Evolutionary conservation across 352 stramenopile genomes (phyloP), one percentile per base, ranked within the genome.

Genomic region (Phytopythium litorale): DNA sequence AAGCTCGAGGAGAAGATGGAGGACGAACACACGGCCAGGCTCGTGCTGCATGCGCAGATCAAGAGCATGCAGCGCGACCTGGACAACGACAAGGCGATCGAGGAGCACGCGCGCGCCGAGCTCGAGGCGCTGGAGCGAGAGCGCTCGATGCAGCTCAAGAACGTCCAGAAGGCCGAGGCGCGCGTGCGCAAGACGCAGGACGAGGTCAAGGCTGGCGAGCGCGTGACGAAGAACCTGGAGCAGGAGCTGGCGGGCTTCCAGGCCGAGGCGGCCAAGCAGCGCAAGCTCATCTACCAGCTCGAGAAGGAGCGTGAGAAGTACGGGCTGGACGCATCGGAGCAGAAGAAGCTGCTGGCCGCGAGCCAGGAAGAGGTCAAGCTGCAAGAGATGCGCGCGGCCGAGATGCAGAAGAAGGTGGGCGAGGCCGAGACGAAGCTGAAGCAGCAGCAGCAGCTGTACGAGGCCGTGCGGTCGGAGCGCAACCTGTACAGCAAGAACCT

Each of bases 401-500:
- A 92, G 70, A 81, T 93, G 71, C 80, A 93, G 60, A 92, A 92
- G 64, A 93, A 92, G 49, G 79, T 98, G 13, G 79, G 86, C 35
- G 94, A 98, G 51, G 83, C 88, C 30, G 92, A 98, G 56, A 87
- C 65, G 40, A 97, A 98, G 71, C 78, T 99, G 52, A 98, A 99
- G 77, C 93, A 98, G 69, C 96, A 99, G 72, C 91, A 98, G 71
- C 88, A 98, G 68, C 79, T 98, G 19, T 98, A 99, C 66, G 96
- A 99, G 59, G 81, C 75, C 25, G 92, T 98, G 32, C 92, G 94
- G 38, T 89, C 79, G 51, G 97, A 99, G 60, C 86, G 91, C 42
- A 99, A 98, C 62, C 64, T 98, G 52, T 98, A 98, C 78, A 93
- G 82, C 65, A 99, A 98, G 76, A 96, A 98, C 59, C 79, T 99